Base-by-base conservation (phyloP, 163 green algal genomes). In the Volvox carteri region DNA sequence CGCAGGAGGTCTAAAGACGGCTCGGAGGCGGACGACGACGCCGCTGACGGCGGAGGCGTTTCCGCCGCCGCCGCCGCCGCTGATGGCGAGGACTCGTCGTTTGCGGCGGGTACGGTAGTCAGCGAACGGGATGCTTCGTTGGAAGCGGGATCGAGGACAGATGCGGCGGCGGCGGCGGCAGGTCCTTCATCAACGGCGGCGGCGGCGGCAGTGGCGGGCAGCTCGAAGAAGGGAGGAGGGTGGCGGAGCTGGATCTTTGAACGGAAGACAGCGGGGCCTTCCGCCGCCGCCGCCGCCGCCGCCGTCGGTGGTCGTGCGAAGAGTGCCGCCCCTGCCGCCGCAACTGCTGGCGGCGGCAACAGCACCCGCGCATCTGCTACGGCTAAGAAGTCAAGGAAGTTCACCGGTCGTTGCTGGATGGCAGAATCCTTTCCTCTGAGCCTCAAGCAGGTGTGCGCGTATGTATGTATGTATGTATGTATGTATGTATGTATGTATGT, bases 391-490 rank as follows among this genome's bases (percentile, higher is more conserved):
- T 75, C 72, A 11, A 74, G 90, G 8, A 83, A 91, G 79, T 60
- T 96, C 37, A 87, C 58, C 1, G 93, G 92, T 2, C 88, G 92
- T 3, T 97, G 94, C 88, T 97, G 95, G 96, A 96, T 97, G 93
- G 94, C 95, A 0, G 86, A 92, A 73, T 86, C 93, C 48, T 98
- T 97, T 76, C 96, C 96, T 3, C 94, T 98, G 81, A 92, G 86
- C 19, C 89, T 98, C 68, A 74, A 89, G 7, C 95, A 98, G 93
- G 91, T 98, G 73, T 11, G n/a, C n/a, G n/a, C n/a, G n/a, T n/a
- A n/a, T n/a, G n/a, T n/a, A n/a, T n/a, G n/a, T n/a, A n/a, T n/a
- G n/a, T n/a, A n/a, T n/a, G n/a, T n/a, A n/a, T n/a, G n/a, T n/a
- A n/a, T n/a, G n/a, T n/a, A n/a, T n/a, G n/a, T n/a, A n/a, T n/a